phyloP scores from a whole-genome alignment of 306 rosid species.

The Spatholobus suberectus region DNA sequence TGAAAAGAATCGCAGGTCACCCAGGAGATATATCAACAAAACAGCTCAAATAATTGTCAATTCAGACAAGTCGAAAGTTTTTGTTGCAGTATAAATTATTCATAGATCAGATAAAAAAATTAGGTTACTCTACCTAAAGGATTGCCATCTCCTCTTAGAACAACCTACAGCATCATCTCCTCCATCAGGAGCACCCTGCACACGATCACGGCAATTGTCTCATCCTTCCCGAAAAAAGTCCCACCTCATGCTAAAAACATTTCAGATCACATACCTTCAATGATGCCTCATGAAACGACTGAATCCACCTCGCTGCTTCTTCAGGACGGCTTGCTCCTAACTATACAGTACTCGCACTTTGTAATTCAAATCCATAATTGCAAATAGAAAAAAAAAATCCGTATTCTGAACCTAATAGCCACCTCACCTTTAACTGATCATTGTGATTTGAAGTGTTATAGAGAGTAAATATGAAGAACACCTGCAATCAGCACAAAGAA shows the following conservation, averaged over 20 bases:
- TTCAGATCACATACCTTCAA: slow-evolving; percentile 60
- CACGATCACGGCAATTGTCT: slow-evolving; percentile 34
- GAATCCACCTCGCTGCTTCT: slow-evolving; percentile 98
- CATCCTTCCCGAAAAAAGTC: slow-evolving; percentile 38
- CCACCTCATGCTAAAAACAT: slow-evolving; percentile 1
- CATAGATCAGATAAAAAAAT: neutral
- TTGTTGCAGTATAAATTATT: slow-evolving; percentile 12
- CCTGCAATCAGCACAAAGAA: slow-evolving; percentile 58
- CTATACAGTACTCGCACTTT: slow-evolving; percentile 50
- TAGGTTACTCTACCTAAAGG: slow-evolving; percentile 63
- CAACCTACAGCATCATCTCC: slow-evolving; percentile 62
- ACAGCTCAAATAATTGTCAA: slow-evolving; percentile 13
- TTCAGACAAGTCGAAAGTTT: neutral
- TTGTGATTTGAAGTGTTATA: slow-evolving; percentile 77
- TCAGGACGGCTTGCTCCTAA: slow-evolving; percentile 94
- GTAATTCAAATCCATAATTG: slow-evolving; percentile 16
- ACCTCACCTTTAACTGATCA: slow-evolving; percentile 86
- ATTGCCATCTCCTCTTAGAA: slow-evolving; percentile 70
- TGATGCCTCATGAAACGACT: slow-evolving; percentile 76
- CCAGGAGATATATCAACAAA: neutral
- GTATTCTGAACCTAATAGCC: neutral
- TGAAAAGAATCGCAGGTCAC: neutral
- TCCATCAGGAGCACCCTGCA: slow-evolving; percentile 67
- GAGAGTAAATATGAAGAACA: slow-evolving; percentile 79
- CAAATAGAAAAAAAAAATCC: slow-evolving; percentile 11